Percentiles rank a stretch among this genome's conserved stretches.
Conservation (phyloP, 2,329 filamentous ascomycete species). For the Pseudogymnoascus pannorum region DNA sequence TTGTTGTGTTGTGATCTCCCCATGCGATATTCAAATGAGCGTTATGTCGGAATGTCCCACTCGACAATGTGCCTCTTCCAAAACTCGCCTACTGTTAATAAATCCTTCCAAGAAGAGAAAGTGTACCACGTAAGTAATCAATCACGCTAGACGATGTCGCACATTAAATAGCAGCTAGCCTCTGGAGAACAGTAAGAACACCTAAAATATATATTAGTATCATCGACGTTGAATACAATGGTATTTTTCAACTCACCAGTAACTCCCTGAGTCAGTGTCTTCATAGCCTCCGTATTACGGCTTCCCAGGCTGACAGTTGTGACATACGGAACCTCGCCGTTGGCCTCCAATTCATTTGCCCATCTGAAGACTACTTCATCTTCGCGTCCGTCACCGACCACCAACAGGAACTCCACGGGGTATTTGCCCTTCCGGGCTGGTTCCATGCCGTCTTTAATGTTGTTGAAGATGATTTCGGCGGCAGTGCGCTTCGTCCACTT, state of each 20-base stretch:
- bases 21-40: neutral
- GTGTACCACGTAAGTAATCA: neutral
- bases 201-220: conserved; percentile 28
- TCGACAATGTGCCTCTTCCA: neutral
- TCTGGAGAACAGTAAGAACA: conserved; percentile 46
- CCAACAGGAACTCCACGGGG: conserved; percentile 75
- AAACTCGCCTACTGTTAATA: neutral
- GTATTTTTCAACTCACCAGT: conserved; percentile 58
- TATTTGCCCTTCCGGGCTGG: conserved; percentile 27
- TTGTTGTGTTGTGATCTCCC: neutral
- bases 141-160: conserved; percentile 3
- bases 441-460: conserved; percentile 38
- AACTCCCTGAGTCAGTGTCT: conserved; percentile 83
- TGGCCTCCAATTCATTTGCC: conserved; percentile 68
- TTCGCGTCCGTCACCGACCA: conserved; percentile 84
- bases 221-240: neutral
- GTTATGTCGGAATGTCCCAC: neutral
- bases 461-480: conserved; percentile 63
- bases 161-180: conserved; percentile 32
- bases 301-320: conserved; percentile 81
- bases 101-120: neutral
- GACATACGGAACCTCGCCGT: conserved; percentile 57
- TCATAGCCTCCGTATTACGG: conserved; percentile 79
- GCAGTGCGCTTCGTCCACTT: conserved; percentile 86
- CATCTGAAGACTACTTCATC: conserved; percentile 92